Evolutionary conservation across 2,329 filamentous ascomycete species (phyloP), one percentile per base, ranked within the genome.

Genomic region (Aspergillus pseudotamarii): DNA sequence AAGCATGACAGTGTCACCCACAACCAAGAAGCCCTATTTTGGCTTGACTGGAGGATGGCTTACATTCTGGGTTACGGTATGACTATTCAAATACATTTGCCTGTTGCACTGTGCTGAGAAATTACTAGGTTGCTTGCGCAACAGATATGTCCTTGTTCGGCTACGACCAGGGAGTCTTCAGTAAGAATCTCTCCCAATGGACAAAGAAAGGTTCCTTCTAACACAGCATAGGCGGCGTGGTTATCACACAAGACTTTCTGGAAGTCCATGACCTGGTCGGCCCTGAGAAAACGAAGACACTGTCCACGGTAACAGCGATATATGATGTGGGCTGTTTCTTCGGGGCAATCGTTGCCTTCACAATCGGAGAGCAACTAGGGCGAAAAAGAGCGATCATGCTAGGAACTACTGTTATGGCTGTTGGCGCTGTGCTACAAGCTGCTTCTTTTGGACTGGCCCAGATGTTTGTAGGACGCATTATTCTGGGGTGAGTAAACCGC

Each of bases 41-140:
- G 84, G 84, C 58, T 68, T 84, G 51, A 83, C 78, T n/a, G 84
- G 84, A 64, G 80, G 79, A 78, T 85, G 82, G 83, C 78, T 86
- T 43, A 85, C 83, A 19, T 84, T 86, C 65, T 86, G 84, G 84
- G 77, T 85, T n/a, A 84, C 80, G 10, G 79, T 80, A n/a, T 68
- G 67, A 4, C n/a, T n/a, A n/a, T n/a, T n/a, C n/a, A n/a, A n/a
- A n/a, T n/a, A n/a, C n/a, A n/a, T n/a, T n/a, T n/a, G n/a, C n/a
- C n/a, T n/a, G n/a, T n/a, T n/a, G n/a, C n/a, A n/a, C n/a, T n/a
- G n/a, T n/a, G n/a, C n/a, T n/a, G n/a, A n/a, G n/a, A n/a, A n/a
- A n/a, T n/a, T n/a, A n/a, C n/a, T n/a, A 55, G 53, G 19, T 38
- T 38, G 43, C 43, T 26, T 59, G 57, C 14, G 57, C 57, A 38